Evolutionary conservation across 208 protist species (phyloP).

Genomic region (Leptomonas seymouri): DNA sequence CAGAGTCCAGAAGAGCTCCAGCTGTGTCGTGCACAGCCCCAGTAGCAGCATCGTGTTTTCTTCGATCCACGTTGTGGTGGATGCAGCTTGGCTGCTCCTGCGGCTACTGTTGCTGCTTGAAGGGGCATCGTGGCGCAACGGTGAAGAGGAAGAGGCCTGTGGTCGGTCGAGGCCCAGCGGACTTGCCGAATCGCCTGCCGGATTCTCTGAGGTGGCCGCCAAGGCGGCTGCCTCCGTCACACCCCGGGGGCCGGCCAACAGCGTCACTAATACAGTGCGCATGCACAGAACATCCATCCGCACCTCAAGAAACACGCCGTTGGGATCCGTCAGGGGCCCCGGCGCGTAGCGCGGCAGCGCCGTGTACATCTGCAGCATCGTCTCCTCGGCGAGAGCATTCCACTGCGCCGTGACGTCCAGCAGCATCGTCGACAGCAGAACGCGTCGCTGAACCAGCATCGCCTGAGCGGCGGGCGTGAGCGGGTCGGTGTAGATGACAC

Average conservation of each 20-base stretch:
- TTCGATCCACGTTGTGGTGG: slow-evolving; percentile 28
- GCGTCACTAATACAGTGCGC: slow-evolving; percentile 40
- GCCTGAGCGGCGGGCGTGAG: slow-evolving; percentile 13
- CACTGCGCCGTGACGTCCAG: slow-evolving; percentile 32
- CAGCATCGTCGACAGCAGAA: slow-evolving; percentile 46
- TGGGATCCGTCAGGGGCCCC: slow-evolving; percentile 47
- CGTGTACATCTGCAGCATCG: slow-evolving; percentile 27
- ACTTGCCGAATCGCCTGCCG: not conserved
- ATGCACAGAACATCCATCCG: slow-evolving; percentile 39
- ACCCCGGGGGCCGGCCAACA: slow-evolving; percentile 31
- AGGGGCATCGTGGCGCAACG: not conserved
- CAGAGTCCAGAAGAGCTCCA: slow-evolving; percentile 47
- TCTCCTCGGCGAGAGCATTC: slow-evolving; percentile 28
- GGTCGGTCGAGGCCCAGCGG: not conserved
- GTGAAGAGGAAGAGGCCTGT: not conserved
- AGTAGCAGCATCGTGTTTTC: slow-evolving; percentile 38
- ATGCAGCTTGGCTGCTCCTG: not conserved
- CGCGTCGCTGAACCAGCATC: slow-evolving; percentile 23
- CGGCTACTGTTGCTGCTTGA: not conserved
- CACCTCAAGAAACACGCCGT: slow-evolving; percentile 70
- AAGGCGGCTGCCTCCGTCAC: slow-evolving; percentile 9
- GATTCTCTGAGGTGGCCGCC: not conserved
- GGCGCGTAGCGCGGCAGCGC: slow-evolving; percentile 25
- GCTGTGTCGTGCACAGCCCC: slow-evolving; percentile 37
- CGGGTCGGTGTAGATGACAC: slow-evolving; percentile 20